Evolutionary conservation across 768 basidiomycete species (phyloP).

Genomic region (Russula brevipes): DNA sequence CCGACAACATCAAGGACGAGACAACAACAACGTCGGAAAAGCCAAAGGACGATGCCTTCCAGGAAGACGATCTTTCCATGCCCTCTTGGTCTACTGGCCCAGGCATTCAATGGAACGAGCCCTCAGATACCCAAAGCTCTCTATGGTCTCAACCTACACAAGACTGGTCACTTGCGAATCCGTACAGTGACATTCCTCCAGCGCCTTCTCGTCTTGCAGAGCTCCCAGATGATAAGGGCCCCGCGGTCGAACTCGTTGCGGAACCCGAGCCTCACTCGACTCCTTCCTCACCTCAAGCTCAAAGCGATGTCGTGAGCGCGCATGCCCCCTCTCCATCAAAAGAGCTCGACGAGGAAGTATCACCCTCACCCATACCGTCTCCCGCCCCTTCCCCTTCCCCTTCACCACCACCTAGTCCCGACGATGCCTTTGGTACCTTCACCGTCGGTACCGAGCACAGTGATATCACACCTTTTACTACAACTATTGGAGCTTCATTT

Average conservation of each 20-base stretch:
- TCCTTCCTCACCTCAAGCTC: not conserved
- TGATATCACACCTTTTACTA: conserved; percentile 37
- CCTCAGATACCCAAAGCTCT: conserved; percentile 36
- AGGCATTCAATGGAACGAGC: conserved; percentile 44
- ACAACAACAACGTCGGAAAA: not conserved
- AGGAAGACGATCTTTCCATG: conserved; percentile 51
- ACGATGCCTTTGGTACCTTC: conserved; percentile 58
- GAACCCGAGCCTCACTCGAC: conserved; percentile 2
- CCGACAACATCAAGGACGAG: conserved; percentile 25
- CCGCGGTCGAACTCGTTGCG: not conserved
- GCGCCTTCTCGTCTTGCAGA: conserved; percentile 1
- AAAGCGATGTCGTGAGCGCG: not conserved
- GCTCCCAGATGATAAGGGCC: not conserved
- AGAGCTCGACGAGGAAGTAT: not conserved
- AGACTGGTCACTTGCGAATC: conserved; percentile 32
- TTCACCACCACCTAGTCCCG: conserved; percentile 38
- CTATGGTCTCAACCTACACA: conserved; percentile 39
- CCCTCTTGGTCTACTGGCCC: conserved; percentile 54
- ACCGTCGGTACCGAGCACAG: conserved; percentile 42
- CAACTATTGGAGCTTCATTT: conserved; percentile 26
- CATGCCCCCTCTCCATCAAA: not conserved
- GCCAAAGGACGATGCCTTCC: conserved; percentile 31
- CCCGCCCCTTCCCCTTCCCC: not conserved
- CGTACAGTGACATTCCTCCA: conserved; percentile 39
- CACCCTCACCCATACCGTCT: not conserved